These are phyloP conservation scores for Aspergillus sp. DNA, from an alignment of 2,329 filamentous ascomycete species.

Conservation along the genomic window DNA sequence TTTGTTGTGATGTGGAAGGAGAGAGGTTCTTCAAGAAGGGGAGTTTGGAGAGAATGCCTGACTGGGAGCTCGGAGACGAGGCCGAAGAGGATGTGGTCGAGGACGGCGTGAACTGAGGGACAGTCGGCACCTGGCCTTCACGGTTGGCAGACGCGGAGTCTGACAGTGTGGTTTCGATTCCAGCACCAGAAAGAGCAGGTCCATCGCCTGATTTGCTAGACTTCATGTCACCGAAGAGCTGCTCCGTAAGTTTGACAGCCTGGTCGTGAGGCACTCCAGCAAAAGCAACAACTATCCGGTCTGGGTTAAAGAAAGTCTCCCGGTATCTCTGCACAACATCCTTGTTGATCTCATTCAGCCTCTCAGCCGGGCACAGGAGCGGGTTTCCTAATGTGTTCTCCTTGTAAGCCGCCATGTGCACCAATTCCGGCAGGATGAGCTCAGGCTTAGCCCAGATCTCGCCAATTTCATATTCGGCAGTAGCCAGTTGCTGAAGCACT, in stretches of 20 bases:
- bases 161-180: slow-evolving; percentile 51
- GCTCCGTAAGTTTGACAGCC: slow-evolving; percentile 72
- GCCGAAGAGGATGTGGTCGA: slow-evolving; percentile 31
- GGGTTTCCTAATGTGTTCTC: slow-evolving; percentile 96
- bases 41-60: slow-evolving; percentile 72
- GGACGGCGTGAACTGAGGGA: slow-evolving; percentile 38
- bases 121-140: slow-evolving; percentile 29
- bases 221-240: slow-evolving; percentile 91
- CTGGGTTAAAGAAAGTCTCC: slow-evolving; percentile 77
- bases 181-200: slow-evolving; percentile 50
- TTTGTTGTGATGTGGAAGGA: slow-evolving; percentile 60
- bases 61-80: slow-evolving; percentile 43
- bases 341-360: slow-evolving; percentile 69
- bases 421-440: slow-evolving; percentile 87
- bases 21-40: slow-evolving; percentile 89
- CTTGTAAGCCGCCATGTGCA: slow-evolving; percentile 93
- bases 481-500: slow-evolving; percentile 79
- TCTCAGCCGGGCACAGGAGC: slow-evolving; percentile 81
- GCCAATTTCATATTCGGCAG: slow-evolving; percentile 89
- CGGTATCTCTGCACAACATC: slow-evolving; percentile 73
- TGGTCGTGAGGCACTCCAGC: slow-evolving; percentile 80
- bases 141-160: slow-evolving; percentile 19
- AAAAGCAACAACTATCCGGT: slow-evolving; percentile 91
- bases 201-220: slow-evolving; percentile 46
- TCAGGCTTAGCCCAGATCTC: slow-evolving; percentile 99